Evolutionary conservation across 2,329 filamentous ascomycete genomes (phyloP), one percentile per base, ranked within the genome.

Genomic region (Beauveria varroae): DNA sequence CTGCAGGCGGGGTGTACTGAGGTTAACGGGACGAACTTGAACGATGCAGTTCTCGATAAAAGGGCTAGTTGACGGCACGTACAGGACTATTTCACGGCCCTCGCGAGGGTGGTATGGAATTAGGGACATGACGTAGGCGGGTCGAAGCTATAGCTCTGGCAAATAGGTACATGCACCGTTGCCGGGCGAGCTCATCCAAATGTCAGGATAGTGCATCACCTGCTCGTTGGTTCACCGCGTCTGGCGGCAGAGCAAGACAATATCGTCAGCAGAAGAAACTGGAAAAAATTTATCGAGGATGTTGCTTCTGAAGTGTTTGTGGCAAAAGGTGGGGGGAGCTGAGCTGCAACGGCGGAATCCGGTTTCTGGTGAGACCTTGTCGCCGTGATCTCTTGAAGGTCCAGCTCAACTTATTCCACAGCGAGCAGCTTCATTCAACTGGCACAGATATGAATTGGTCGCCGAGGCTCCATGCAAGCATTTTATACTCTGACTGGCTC

Each of bases 51-150:
- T 26, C 3, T n/a, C 3, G 50, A 37, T 41, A 18, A 28, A 12
- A 10, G 18, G 16, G 18, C 24, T 12, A 16, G 50, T 20, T n/a
- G 54, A 24, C 6, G 24, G 30, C n/a, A 68, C 89, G 69, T 82
- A 93, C 89, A 95, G 79, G 44, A 93, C 90, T 67, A 95, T 86
- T 71, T 93, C 88, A 67, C 88, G 85, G 67, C 87, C 88, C 68
- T 91, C 89, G 64, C 82, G 83, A 54, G 86, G 83, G 60, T 84
- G 82, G 71, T 92, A 93, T 4, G 90, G 90, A 65, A 95, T 87
- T 68, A 95, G 79, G 66, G 89, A 92, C 82, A 86, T 78, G 62
- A 64, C 66, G 61, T 55, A 26, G 51, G 30, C 44, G 51, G 41
- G 51, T 50, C 43, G 43, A n/a, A 34, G 43, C 58, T 55, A 24